A percentile compares a stretch with the other conserved stretches of the same genome.
phyloP scores from a whole-genome alignment of 176 grass and related monocot species.

The Alopecurus myosuroides region DNA sequence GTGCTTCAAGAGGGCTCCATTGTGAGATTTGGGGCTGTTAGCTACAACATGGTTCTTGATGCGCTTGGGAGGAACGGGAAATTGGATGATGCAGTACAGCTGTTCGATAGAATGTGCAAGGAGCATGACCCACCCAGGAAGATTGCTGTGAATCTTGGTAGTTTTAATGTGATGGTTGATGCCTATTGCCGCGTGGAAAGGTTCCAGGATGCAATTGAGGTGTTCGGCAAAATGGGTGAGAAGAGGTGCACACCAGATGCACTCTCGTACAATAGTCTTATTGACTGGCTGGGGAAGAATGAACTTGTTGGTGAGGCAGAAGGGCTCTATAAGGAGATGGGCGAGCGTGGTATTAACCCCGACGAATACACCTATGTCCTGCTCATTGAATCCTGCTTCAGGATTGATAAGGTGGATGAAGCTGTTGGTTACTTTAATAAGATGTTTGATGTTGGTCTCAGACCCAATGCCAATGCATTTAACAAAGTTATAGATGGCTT shows the following conservation, averaged over 20 bases:
- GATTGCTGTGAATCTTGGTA: slow-evolving; percentile 66
- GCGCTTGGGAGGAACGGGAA: slow-evolving; percentile 58
- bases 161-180: slow-evolving; percentile 80
- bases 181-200: slow-evolving; percentile 49
- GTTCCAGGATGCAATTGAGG: slow-evolving; percentile 57
- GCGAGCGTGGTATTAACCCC: slow-evolving; percentile 47
- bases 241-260: slow-evolving; percentile 58
- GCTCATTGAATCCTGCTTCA: slow-evolving; percentile 68
- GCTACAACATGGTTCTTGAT: slow-evolving; percentile 77
- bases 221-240: slow-evolving; percentile 65
- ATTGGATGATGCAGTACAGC: slow-evolving; percentile 50
- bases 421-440: slow-evolving; percentile 66
- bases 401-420: slow-evolving; percentile 55
- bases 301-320: slow-evolving; percentile 53
- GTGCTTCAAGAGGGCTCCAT: slow-evolving; percentile 58
- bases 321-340: slow-evolving; percentile 56
- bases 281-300: slow-evolving; percentile 76
- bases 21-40: slow-evolving; percentile 52
- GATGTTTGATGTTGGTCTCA: slow-evolving; percentile 61
- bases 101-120: slow-evolving; percentile 68
- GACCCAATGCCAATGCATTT: slow-evolving; percentile 67
- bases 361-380: slow-evolving; percentile 72
- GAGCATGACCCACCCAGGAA: slow-evolving; percentile 65
- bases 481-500: slow-evolving; percentile 69
- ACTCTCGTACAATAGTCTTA: slow-evolving; percentile 79